Evolutionary conservation across 2,329 filamentous ascomycete genomes (phyloP).

Genomic region (Zymoseptoria crescenta): DNA sequence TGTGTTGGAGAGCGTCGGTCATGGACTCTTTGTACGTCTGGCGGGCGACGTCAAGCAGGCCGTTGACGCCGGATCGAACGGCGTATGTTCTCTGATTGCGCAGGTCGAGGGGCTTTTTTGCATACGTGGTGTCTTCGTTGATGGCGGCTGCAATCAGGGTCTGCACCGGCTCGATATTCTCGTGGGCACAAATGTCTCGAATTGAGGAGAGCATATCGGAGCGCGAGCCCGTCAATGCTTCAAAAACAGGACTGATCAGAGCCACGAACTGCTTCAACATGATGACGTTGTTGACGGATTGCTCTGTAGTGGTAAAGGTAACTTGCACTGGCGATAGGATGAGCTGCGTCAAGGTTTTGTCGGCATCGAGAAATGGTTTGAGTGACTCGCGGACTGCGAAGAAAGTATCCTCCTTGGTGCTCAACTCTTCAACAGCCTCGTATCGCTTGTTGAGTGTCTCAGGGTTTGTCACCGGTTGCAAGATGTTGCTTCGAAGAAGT

Average conservation of each 20-base stretch:
- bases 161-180: constrained; percentile 53
- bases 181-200: constrained; percentile 57
- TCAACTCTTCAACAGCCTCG: constrained; percentile 75
- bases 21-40: constrained; percentile 86
- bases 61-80: constrained; percentile 76
- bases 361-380: constrained; percentile 68
- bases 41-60: constrained; percentile 78
- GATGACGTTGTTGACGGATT: constrained; percentile 77
- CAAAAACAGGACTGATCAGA: constrained; percentile 58
- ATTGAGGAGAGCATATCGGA: constrained; percentile 61
- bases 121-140: constrained; percentile 73
- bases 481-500: constrained; percentile 72
- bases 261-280: constrained; percentile 76
- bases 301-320: constrained; percentile 63
- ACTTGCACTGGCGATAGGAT: constrained; percentile 64
- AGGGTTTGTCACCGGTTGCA: constrained; percentile 75
- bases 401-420: constrained; percentile 78
- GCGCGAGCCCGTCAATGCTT: constrained; percentile 57
- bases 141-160: constrained; percentile 61
- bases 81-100: constrained; percentile 87
- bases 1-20: constrained; percentile 64
- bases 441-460: constrained; percentile 64
- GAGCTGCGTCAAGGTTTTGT: constrained; percentile 73
- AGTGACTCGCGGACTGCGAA: constrained; percentile 66
- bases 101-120: constrained; percentile 71